Evolutionary conservation across 495 filamentous ascomycete species (phyloP), one percentile per base, ranked within the genome.

Genomic region (Penicillium verhagenii): DNA sequence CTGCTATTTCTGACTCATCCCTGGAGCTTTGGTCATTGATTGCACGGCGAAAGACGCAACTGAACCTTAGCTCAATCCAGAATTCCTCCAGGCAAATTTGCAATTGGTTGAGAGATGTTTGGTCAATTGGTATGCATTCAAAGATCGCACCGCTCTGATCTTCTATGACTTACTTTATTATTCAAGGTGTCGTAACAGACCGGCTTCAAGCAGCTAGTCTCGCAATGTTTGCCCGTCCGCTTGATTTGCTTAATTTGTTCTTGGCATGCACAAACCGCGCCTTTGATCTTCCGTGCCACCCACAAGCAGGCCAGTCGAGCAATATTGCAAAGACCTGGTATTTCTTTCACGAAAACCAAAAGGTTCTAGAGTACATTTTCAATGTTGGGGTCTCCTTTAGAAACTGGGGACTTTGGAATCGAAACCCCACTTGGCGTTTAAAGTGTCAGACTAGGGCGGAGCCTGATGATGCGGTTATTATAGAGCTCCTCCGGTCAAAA

Each of bases 51-150:
- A 69, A 52, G 23, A 53, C 67, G 24, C 72, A 77, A 43, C 62
- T 71, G 48, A 83, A 86, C 35, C 85, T 89, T 6, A 85, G 82
- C 19, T 78, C 82, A 4, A 81, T 81, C 35, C 73, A 85, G 39
- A 76, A 82, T 25, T 84, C 86, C 10, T 84, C 82, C 24, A 85
- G 85, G 52, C 79, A 87, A 47, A 79, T 92, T 42, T 80, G 91
- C 53, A 79, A 83, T 59, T 97, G 93, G 92, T 67, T 92, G 4
- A 85, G 87, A 65, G 81, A 83, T 40, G 84, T 83, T 57, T 96
- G 91, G 92, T 83, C 81, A 57, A 86, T 89, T 54, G 83, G 86
- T 91, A 74, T 58, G 77, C 52, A 28, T 16, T 23, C 13, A 8
- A 18, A 23, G 13, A 21, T 2, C n/a, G n/a, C n/a, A 20, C 16